Evolutionary conservation across 2,329 filamentous ascomycete genomes (phyloP).

Genomic region (Didymella pomorum): DNA sequence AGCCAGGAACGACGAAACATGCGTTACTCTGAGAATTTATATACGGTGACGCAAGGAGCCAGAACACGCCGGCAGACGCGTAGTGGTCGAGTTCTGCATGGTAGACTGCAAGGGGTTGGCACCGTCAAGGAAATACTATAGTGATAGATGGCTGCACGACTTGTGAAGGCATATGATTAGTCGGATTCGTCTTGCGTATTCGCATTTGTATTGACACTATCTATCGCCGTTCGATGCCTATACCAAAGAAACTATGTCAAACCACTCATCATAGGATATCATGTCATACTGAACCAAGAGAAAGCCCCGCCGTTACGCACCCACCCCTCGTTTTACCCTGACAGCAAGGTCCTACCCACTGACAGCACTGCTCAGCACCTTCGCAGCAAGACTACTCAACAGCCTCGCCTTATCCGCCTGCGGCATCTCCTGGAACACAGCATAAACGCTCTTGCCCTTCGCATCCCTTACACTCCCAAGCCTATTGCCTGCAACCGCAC

Average conservation of each 20-base stretch:
- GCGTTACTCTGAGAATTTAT: too few species aligned
- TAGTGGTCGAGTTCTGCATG: too few species aligned
- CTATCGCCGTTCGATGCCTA: background rate
- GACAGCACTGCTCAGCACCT: conserved; percentile 80
- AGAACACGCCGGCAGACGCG: too few species aligned
- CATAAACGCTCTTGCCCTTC: conserved; percentile 93
- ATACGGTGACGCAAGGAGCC: too few species aligned
- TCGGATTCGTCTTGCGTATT: too few species aligned
- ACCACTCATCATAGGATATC: conserved; percentile 7
- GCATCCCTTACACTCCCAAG: conserved; percentile 89
- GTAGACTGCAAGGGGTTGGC: too few species aligned
- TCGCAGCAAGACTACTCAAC: conserved; percentile 82
- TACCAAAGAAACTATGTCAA: background rate
- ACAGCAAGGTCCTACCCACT: conserved; percentile 14
- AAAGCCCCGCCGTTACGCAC: background rate
- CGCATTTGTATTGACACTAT: background rate
- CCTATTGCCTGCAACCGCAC: conserved; percentile 89
- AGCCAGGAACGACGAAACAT: too few species aligned
- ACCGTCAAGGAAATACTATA: too few species aligned
- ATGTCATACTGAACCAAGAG: conserved; percentile 9
- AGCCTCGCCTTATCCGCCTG: conserved; percentile 81
- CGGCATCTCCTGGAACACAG: conserved; percentile 88
- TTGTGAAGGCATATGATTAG: too few species aligned
- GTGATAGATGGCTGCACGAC: too few species aligned
- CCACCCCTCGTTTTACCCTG: conserved; percentile 4